Evolutionary conservation across 768 basidiomycete species (phyloP).

Genomic region (Russula foetens): DNA sequence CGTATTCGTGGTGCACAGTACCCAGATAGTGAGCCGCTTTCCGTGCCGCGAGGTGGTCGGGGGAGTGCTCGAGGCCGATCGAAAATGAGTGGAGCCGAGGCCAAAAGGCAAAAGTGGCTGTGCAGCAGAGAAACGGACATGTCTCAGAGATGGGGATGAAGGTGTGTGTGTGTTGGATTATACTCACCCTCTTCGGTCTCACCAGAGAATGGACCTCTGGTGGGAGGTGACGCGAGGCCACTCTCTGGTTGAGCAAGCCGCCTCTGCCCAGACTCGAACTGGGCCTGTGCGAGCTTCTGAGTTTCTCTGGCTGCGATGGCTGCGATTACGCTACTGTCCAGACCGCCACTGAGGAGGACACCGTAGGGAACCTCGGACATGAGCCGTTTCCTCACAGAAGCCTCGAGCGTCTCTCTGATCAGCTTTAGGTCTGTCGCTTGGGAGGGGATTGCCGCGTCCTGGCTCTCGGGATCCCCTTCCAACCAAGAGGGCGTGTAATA

Average conservation of each 20-base stretch:
- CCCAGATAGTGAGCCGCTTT: constrained; percentile 92
- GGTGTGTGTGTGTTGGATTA: neutral
- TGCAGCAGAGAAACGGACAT: neutral
- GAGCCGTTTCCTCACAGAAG: constrained; percentile 85
- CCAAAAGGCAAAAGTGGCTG: constrained; percentile 79
- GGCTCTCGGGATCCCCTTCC: constrained; percentile 65
- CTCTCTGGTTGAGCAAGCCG: constrained; percentile 46
- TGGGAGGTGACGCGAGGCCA: constrained; percentile 52
- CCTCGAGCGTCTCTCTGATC: constrained; percentile 78
- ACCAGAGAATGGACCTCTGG: constrained; percentile 26
- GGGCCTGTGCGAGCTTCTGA: constrained; percentile 78
- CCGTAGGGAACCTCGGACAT: constrained; percentile 99
- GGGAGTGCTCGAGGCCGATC: constrained; percentile 89
- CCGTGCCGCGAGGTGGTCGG: constrained; percentile 87
- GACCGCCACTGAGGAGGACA: constrained; percentile 88
- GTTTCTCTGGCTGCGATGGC: constrained; percentile 93
- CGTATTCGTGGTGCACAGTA: constrained; percentile 94
- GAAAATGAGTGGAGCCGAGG: constrained; percentile 97
- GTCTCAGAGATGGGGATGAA: neutral
- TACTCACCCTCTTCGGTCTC: constrained; percentile 48
- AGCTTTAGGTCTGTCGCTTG: constrained; percentile 53
- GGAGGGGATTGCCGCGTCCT: constrained; percentile 48
- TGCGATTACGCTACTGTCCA: constrained; percentile 95
- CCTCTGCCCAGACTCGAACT: constrained; percentile 60
- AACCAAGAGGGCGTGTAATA: constrained; percentile 92